Conservation (phyloP, 1,284 basidiomycete species). For the Tilletia walkeri region DNA sequence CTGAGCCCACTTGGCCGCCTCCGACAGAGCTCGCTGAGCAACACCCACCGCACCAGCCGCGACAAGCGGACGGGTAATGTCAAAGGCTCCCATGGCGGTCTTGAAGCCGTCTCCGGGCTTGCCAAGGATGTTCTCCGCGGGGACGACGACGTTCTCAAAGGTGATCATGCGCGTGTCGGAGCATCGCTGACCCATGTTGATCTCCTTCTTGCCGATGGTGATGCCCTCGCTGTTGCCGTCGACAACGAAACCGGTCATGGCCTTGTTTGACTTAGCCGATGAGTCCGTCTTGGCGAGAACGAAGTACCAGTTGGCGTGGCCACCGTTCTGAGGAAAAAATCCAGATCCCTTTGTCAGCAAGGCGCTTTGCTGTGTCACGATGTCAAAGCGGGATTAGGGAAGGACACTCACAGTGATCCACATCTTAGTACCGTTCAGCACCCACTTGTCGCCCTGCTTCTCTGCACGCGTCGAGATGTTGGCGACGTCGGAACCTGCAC, state of each 20-base stretch:
- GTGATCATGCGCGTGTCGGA: slow-evolving; percentile 64
- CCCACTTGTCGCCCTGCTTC: slow-evolving; percentile 61
- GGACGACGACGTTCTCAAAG: slow-evolving; percentile 61
- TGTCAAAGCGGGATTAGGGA: background rate
- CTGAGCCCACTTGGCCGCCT: slow-evolving; percentile 62
- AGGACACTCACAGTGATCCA: slow-evolving; percentile 49
- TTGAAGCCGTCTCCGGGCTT: slow-evolving; percentile 63
- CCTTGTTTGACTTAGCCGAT: slow-evolving; percentile 58
- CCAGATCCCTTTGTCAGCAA: background rate
- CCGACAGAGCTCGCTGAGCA: slow-evolving; percentile 61
- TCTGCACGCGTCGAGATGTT: slow-evolving; percentile 57
- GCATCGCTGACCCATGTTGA: slow-evolving; percentile 65
- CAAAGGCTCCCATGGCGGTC: slow-evolving; percentile 63
- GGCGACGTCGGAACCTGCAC: slow-evolving; percentile 63
- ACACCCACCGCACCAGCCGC: slow-evolving; percentile 62
- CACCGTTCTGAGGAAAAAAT: slow-evolving; percentile 55
- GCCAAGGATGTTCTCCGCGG: slow-evolving; percentile 61
- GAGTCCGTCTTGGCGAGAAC: slow-evolving; percentile 63
- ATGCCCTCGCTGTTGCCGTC: slow-evolving; percentile 61
- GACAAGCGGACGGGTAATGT: slow-evolving; percentile 60
- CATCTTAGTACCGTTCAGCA: slow-evolving; percentile 61
- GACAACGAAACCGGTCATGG: slow-evolving; percentile 63
- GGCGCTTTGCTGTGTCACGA: background rate
- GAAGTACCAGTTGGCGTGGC: slow-evolving; percentile 63
- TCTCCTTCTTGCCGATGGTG: slow-evolving; percentile 61